These are phyloP conservation scores for Candida dajiaensis DNA, from an alignment of 805 yeast genomes.

Conservation along the genomic window DNA sequence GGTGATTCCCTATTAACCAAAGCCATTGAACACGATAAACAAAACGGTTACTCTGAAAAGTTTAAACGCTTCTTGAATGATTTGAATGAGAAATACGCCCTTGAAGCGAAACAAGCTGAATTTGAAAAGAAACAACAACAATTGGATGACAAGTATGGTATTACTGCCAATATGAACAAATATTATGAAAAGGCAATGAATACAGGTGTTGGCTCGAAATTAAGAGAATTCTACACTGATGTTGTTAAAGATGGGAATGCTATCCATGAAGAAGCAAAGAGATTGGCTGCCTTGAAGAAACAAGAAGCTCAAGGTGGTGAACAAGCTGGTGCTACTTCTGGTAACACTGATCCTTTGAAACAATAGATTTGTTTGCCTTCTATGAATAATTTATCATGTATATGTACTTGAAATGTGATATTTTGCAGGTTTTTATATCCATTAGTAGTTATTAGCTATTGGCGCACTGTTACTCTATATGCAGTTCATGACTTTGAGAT, in stretches of 20 bases:
- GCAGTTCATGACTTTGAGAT: too few relatives aligned
- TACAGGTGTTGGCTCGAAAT: constrained; percentile 44
- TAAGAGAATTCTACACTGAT: constrained; percentile 54
- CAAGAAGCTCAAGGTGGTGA: constrained; percentile 2
- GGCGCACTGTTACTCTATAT: too few relatives aligned
- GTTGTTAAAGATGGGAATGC: constrained; percentile 51
- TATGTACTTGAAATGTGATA: too few relatives aligned
- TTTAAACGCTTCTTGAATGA: constrained; percentile 50
- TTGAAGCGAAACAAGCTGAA: constrained; percentile 34
- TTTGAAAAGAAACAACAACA: constrained; percentile 30
- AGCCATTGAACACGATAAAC: constrained; percentile 58
- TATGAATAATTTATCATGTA: not conserved
- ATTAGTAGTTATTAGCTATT: too few relatives aligned
- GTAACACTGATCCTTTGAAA: not conserved
- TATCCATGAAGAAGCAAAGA: constrained; percentile 68
- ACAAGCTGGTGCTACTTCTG: not conserved
- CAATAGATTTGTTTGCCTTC: not conserved
- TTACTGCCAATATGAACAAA: constrained; percentile 33
- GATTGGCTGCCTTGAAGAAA: constrained; percentile 59
- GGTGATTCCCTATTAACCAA: constrained; percentile 55
- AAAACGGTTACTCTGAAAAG: constrained; percentile 52
- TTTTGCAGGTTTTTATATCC: too few relatives aligned
- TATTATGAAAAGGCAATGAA: constrained; percentile 30
- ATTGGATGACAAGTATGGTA: constrained; percentile 16
- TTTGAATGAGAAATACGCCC: constrained; percentile 57